Conservation (phyloP, 768 basidiomycete genomes). For the Pleurotus eryngii region DNA sequence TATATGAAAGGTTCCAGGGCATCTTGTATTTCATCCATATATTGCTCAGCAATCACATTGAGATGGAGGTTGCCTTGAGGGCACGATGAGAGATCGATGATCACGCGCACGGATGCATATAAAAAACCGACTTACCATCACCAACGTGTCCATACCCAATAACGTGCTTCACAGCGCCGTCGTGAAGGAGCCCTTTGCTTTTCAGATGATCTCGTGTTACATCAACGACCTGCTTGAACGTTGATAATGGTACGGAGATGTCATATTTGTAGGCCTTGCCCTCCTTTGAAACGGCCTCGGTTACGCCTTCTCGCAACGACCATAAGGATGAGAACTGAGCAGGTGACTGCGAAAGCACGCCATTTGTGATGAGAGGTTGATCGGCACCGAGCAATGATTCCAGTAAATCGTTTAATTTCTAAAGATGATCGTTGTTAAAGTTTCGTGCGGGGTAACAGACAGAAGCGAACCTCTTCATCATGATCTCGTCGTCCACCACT, state of each 20-base stretch:
- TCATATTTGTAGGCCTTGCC: constrained; percentile 98
- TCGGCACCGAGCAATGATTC: constrained; percentile 75
- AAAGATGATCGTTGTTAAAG: neutral
- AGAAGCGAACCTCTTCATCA: constrained; percentile 75
- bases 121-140: constrained; percentile 62
- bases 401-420: constrained; percentile 85
- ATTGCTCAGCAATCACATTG: constrained; percentile 83
- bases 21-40: constrained; percentile 77
- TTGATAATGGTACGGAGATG: constrained; percentile 80
- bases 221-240: constrained; percentile 88
- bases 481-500: constrained; percentile 91
- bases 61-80: constrained; percentile 84
- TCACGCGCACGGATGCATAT: neutral
- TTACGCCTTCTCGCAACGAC: constrained; percentile 87
- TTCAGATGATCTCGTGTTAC: constrained; percentile 67
- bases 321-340: constrained; percentile 88
- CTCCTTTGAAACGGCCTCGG: constrained; percentile 90
- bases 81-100: neutral
- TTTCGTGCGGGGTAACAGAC: neutral
- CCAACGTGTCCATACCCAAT: constrained; percentile 97
- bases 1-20: constrained; percentile 95
- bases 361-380: constrained; percentile 77
- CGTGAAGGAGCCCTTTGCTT: constrained; percentile 65
- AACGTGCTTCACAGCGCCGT: constrained; percentile 76
- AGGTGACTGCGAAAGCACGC: constrained; percentile 87